Evolutionary conservation across 345 rosid species (phyloP), one percentile per base, ranked within the genome.

Genomic region (Pistacia vera): DNA sequence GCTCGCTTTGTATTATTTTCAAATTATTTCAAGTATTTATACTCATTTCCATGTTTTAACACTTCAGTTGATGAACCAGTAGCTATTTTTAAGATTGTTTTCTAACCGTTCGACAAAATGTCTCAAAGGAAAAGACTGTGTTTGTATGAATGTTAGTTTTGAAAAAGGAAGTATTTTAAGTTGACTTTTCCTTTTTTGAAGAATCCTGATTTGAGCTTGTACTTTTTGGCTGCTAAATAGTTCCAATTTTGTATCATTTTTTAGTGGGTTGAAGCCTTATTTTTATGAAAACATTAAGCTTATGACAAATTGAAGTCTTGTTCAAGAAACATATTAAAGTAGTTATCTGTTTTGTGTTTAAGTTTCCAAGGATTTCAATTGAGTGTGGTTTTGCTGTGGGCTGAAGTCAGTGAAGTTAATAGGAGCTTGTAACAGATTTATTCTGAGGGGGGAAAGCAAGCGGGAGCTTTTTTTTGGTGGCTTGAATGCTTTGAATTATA

Each of bases 41-140:
- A 11, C 17, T 57, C 13, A 28, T 20, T 38, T 38, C 6, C 6
- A 56, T 36, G 4, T 57, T 2, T 16, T 41, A 41, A 48, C 11
- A 0, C 55, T 30, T 1, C 0, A 52, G 16, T 2, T 41, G 25
- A 2, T 8, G 7, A n/a, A 17, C 18, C 12, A 28, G 13, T 70
- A 4, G 11, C 17, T n/a, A 5, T 4, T 33, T 71, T 20, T 8
- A 8, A 60, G 48, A 54, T 33, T 59, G 69, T 5, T 65, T 28
- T 28, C 52, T 58, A 48, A 30, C 1, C 72, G 87, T 59, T 82
- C 74, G 85, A 79, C 25, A 80, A 80, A 82, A 85, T 77, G 76
- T 33, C 72, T 49, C 76, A 67, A 0, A 52, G 68, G 68, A 48
- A 8, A 13, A 2, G 18, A 13, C 11, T 68, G 22, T 3, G 22